These are phyloP conservation scores for Diospyros lotus DNA, from an alignment of 148 eudicot genomes.

Conservation along the genomic window DNA sequence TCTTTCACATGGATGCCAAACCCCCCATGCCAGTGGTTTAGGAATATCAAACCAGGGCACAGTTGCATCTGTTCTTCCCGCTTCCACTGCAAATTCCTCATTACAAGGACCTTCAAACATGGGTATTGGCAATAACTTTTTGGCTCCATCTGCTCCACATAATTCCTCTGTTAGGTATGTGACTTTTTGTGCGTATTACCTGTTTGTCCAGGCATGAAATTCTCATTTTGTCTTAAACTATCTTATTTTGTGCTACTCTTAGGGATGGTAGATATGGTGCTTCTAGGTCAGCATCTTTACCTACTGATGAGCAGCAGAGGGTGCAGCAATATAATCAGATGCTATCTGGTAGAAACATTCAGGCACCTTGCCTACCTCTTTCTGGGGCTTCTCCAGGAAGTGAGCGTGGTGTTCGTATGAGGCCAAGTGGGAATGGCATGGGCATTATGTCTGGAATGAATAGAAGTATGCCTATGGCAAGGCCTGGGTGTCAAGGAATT, in stretches of 20 bases:
- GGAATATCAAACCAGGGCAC: conserved; percentile 28
- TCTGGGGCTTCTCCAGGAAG: conserved; percentile 60
- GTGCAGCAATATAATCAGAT: conserved; percentile 57
- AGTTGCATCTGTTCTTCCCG: conserved; percentile 26
- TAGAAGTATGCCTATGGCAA: conserved; percentile 51
- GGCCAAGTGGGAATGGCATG: conserved; percentile 61
- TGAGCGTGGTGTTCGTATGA: conserved; percentile 60
- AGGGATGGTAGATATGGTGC: conserved; percentile 65
- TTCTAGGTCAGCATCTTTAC: conserved; percentile 59
- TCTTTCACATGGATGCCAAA: conserved; percentile 54
- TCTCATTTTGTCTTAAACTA: neutral
- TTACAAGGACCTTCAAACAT: conserved; percentile 29
- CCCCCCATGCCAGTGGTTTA: conserved; percentile 29
- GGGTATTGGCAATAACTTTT: conserved; percentile 30
- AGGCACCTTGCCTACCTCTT: conserved; percentile 39
- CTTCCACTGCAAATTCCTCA: conserved; percentile 28
- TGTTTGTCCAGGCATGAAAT: neutral
- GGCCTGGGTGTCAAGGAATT: conserved; percentile 65
- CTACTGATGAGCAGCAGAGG: conserved; percentile 79
- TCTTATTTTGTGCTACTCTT: conserved; percentile 5
- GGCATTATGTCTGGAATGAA: conserved; percentile 50
- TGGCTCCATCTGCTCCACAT: conserved; percentile 31
- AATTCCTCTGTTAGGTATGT: conserved; percentile 52
- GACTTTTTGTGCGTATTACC: neutral
- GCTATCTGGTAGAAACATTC: conserved; percentile 60